Conservation (phyloP, 306 rosid species). For the Fagus crenata region DNA sequence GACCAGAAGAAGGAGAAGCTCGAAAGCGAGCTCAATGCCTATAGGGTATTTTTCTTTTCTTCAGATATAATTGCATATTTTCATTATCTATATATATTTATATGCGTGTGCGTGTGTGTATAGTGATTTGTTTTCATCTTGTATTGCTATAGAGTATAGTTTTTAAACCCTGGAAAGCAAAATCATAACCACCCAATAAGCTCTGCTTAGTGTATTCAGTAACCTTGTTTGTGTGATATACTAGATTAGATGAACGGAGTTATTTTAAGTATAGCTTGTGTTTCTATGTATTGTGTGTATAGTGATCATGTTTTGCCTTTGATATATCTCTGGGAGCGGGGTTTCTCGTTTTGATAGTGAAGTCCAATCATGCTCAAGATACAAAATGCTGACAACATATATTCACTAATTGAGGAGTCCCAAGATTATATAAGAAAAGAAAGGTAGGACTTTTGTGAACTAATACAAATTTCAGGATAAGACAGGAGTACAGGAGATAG, state of each 20-base stretch:
- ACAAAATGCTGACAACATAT: not conserved
- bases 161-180: not conserved
- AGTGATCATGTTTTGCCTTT: not conserved
- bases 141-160: not conserved
- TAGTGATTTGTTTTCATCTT: no score
- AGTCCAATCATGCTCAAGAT: not conserved
- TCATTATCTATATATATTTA: no score
- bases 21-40: slow-evolving; percentile 92
- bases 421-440: not conserved
- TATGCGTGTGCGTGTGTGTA: no score
- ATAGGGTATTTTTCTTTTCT: slow-evolving; percentile 67
- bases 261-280: not conserved
- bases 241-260: not conserved
- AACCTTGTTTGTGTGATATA: not conserved
- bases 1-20: slow-evolving; percentile 95
- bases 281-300: not conserved
- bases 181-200: not conserved
- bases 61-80: no score
- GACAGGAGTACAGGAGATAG: not conserved
- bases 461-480: not conserved
- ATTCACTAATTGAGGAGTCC: not conserved
- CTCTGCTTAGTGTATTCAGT: not conserved
- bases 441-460: not conserved
- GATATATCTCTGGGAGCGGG: not conserved
- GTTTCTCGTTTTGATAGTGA: not conserved